These are phyloP conservation scores for Thalassia testudinum DNA, from an alignment of 116 monocot species.

Conservation along the genomic window DNA sequence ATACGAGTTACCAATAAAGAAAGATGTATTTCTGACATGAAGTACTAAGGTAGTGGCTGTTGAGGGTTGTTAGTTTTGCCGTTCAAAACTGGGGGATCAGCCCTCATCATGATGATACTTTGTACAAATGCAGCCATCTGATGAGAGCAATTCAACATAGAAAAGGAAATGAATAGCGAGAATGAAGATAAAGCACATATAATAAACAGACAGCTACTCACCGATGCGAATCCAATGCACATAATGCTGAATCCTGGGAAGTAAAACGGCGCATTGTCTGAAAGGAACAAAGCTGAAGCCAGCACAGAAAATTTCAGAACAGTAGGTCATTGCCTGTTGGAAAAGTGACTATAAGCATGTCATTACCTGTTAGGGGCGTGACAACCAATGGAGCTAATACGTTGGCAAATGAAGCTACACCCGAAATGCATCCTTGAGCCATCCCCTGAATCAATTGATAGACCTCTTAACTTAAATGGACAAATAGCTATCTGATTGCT, in stretches of 20 bases:
- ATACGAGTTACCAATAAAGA: too few species aligned
- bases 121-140: conserved; percentile 56
- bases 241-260: conserved; percentile 91
- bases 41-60: background rate
- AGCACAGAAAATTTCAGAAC: too few species aligned
- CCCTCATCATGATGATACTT: conserved; percentile 32
- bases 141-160: background rate
- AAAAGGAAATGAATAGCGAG: background rate
- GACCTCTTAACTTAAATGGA: too few species aligned
- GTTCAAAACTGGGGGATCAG: conserved; percentile 9
- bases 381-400: conserved; percentile 66
- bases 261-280: conserved; percentile 68
- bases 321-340: conserved; percentile 42
- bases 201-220: conserved; percentile 19
- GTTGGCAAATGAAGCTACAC: conserved; percentile 68
- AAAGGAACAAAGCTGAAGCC: conserved; percentile 63
- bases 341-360: conserved; percentile 45
- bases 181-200: background rate
- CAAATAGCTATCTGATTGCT: too few species aligned
- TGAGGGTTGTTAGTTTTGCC: background rate
- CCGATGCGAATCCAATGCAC: conserved; percentile 62
- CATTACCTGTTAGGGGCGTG: conserved; percentile 79
- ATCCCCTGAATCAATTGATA: conserved; percentile 40
- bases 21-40: too few species aligned
- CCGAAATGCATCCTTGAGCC: conserved; percentile 92